Conservation (phyloP, 352 stramenopile species). For the Pythium scleroteichum region DNA sequence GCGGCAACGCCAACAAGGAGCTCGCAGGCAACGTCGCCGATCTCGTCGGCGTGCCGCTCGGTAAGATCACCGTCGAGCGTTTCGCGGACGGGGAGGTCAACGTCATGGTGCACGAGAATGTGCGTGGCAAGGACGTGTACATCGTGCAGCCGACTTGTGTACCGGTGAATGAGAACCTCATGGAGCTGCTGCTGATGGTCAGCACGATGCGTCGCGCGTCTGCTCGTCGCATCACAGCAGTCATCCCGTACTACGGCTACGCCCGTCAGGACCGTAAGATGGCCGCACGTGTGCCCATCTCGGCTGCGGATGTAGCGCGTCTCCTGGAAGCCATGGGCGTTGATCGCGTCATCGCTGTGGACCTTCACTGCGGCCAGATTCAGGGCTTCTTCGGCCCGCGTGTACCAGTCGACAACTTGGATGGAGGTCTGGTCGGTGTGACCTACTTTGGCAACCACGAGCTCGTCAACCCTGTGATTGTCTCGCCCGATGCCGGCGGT, state of each 20-base stretch:
- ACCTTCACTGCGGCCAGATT: conserved; percentile 89
- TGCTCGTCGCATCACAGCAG: conserved; percentile 98
- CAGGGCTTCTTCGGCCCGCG: conserved; percentile 99
- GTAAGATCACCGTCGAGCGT: conserved; percentile 96
- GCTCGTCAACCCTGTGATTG: conserved; percentile 98
- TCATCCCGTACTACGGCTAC: conserved; percentile 97
- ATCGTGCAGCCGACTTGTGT: conserved; percentile 99
- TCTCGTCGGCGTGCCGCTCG: conserved; percentile 96
- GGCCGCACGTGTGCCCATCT: conserved; percentile 98
- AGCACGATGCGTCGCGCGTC: conserved; percentile 97
- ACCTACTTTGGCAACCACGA: conserved; percentile 96
- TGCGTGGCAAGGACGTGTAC: conserved; percentile 99
- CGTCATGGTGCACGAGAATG: conserved; percentile 99
- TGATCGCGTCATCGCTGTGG: conserved; percentile 86
- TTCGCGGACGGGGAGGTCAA: conserved; percentile 99
- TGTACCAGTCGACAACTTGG: conserved; percentile 99
- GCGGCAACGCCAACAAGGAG: conserved; percentile 96
- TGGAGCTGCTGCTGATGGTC: conserved; percentile 99
- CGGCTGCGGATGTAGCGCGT: conserved; percentile 84
- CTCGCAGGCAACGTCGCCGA: conserved; percentile 97
- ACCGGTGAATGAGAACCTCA: conserved; percentile 99
- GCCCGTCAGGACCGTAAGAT: conserved; percentile 91
- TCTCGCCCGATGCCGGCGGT: conserved; percentile 98
- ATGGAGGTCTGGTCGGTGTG: conserved; percentile 94
- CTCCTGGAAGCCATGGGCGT: conserved; percentile 88